A percentile compares a stretch with the other conserved stretches of the same genome.
phyloP scores from a whole-genome alignment of 2,329 filamentous ascomycete species.

The Exophiala spinifera region DNA sequence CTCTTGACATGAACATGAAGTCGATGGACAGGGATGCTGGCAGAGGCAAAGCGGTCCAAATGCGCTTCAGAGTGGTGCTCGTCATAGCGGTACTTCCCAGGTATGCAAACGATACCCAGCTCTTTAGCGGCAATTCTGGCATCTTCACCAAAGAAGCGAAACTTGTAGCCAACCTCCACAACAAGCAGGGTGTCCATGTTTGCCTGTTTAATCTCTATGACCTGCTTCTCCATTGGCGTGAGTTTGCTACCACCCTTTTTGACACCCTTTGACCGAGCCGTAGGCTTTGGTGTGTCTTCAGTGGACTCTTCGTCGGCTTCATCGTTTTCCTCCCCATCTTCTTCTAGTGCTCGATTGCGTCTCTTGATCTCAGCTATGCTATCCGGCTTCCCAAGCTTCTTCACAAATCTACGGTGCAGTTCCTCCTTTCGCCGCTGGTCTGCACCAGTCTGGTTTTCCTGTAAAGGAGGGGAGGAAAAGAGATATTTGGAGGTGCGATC shows the following conservation, averaged over 20 bases:
- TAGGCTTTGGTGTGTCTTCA: slow-evolving; percentile 46
- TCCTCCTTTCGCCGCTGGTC: slow-evolving; percentile 61
- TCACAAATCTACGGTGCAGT: slow-evolving; percentile 80
- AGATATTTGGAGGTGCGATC: slow-evolving; percentile 57
- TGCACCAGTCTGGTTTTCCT: slow-evolving; percentile 39
- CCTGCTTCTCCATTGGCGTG: slow-evolving; percentile 90
- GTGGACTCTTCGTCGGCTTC: slow-evolving; percentile 59
- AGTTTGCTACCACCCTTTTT: slow-evolving; percentile 81
- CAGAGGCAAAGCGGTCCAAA: slow-evolving; percentile 85
- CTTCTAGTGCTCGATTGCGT: slow-evolving; percentile 53
- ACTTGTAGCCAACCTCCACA: slow-evolving; percentile 97
- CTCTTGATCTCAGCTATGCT: slow-evolving; percentile 68
- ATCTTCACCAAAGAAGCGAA: slow-evolving; percentile 94
- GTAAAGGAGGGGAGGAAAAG: slow-evolving; percentile 52
- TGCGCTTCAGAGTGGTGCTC: slow-evolving; percentile 93
- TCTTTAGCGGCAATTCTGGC: slow-evolving; percentile 84
- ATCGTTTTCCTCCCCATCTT: slow-evolving; percentile 55
- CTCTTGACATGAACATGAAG: slow-evolving; percentile 92
- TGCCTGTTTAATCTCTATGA: slow-evolving; percentile 88
- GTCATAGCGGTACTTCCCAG: slow-evolving; percentile 90
- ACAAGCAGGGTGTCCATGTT: slow-evolving; percentile 87
- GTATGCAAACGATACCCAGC: slow-evolving; percentile 92
- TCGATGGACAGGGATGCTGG: slow-evolving; percentile 89
- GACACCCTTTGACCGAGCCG: slow-evolving; percentile 45
- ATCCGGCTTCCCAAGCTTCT: slow-evolving; percentile 83